Conservation (phyloP, 495 filamentous ascomycete genomes). For the Parmelia sp. region DNA sequence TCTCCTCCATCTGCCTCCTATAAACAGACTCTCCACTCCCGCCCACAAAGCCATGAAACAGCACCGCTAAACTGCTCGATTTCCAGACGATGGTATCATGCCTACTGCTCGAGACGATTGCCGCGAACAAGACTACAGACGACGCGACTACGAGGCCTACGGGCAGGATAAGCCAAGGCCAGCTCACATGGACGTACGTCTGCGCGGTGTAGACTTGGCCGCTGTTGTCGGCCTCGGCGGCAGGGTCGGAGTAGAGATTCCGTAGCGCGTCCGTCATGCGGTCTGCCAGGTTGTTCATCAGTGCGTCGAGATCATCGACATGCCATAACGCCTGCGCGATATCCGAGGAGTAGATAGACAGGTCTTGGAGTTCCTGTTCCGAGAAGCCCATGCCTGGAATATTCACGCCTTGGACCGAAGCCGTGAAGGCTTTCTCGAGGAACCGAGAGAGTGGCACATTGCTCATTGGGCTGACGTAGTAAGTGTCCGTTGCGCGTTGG, state of each 20-base stretch:
- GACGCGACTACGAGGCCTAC: not conserved
- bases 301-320: not conserved
- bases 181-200: slow-evolving; percentile 31
- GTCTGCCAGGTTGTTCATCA: slow-evolving; percentile 9
- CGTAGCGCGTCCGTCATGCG: slow-evolving; percentile 9
- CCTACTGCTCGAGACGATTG: slow-evolving; percentile 1
- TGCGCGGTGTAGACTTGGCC: slow-evolving; percentile 4
- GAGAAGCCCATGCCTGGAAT: not conserved
- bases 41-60: slow-evolving; percentile 6
- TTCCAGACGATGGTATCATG: not conserved
- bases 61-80: slow-evolving; percentile 2
- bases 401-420: not conserved
- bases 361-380: not conserved
- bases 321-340: not conserved
- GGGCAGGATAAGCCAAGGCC: slow-evolving; percentile 27
- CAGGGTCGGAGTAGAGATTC: not conserved
- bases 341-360: not conserved
- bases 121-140: not conserved
- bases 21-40: not conserved
- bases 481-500: not conserved
- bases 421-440: not conserved
- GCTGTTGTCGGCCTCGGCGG: not conserved
- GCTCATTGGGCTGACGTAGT: not conserved
- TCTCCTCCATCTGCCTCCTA: not conserved
- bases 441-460: not conserved